Evolutionary conservation across 2,329 filamentous ascomycete genomes (phyloP).

Genomic region (Ophiostoma himal-ulmi): DNA sequence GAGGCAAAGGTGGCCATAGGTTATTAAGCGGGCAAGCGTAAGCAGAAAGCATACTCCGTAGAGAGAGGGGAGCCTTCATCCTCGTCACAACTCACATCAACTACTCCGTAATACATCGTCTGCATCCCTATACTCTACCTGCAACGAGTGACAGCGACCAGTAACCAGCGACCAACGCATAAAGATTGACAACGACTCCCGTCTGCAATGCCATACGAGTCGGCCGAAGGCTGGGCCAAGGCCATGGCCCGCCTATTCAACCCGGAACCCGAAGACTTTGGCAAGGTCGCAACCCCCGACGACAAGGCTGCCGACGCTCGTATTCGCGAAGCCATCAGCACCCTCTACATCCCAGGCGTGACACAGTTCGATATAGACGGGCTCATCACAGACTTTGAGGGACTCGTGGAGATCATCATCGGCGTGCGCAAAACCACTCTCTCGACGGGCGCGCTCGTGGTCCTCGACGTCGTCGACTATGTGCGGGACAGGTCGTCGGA

Average conservation of each 20-base stretch:
- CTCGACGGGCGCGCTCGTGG: conserved; percentile 63
- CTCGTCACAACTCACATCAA: not conserved
- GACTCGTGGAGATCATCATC: conserved; percentile 53
- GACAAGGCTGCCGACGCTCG: conserved; percentile 12
- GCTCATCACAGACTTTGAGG: conserved; percentile 16
- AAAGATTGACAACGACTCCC: not conserved
- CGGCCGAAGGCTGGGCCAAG: conserved; percentile 57
- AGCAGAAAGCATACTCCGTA: not conserved
- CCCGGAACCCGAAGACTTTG: conserved; percentile 3
- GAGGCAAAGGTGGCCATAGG: not conserved
- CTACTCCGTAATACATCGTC: not conserved
- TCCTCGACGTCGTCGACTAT: conserved; percentile 65
- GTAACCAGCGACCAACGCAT: not conserved
- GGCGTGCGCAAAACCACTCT: conserved; percentile 53
- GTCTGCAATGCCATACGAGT: conserved; percentile 56
- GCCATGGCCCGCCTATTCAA: conserved; percentile 21
- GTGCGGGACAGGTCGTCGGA: conserved; percentile 52
- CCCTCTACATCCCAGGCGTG: conserved; percentile 57
- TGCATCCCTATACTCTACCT: not conserved
- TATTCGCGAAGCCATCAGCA: conserved; percentile 44
- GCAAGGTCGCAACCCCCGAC: not conserved
- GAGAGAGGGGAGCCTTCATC: not conserved
- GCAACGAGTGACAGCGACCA: not conserved
- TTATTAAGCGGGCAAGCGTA: not conserved
- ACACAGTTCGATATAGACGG: conserved; percentile 51